Base-by-base conservation (phyloP, 257 asterid species). In the Salvia miltiorrhiza region DNA sequence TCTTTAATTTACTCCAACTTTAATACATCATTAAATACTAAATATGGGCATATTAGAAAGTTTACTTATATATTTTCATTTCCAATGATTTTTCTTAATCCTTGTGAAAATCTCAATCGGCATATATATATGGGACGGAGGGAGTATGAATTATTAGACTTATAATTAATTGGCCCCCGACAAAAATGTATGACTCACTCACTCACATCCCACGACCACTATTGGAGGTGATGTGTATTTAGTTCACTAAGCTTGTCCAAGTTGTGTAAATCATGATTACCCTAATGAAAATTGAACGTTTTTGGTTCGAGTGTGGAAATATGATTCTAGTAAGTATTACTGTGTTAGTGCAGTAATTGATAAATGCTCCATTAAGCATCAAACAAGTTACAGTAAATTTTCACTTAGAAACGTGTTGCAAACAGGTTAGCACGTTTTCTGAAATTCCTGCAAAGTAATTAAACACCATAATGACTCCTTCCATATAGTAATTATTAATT, bases 341-440 rank as follows among this genome's bases (percentile, higher is more conserved):
- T 8, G 41, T 35, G 41, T 35, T 2, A 5, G 40, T 35, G 40
- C 5, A 41, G 2, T 50, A 35, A 52, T 65, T 47, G n/a, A n/a
- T n/a, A 24, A 21, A 4, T 26, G 7, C 21, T 56, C 63, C 43
- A 53, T 54, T 14, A 8, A n/a, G 28, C 39, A 37, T 23, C 1
- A 53, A 32, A 30, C 47, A 30, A 17, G 28, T 14, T n/a, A n/a
- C 9, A 49, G 20, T 48, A 19, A 32, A 9, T 9, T 26, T 9
- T 39, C 60, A 32, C 35, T 23, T 44, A 44, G 24, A 63, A 63
- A 47, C 57, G 56, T 44, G 63, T 49, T 65, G 37, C 4, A 2
- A 9, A 12, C 56, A 52, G 26, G 16, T 16, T 58, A 48, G 2
- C 69, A 70, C 62, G 69, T 40, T 70, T 20, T 70, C 16, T 49